These are phyloP conservation scores for Purpureocillium lavendulum DNA, from an alignment of 2,329 filamentous ascomycete species.

Conservation along the genomic window DNA sequence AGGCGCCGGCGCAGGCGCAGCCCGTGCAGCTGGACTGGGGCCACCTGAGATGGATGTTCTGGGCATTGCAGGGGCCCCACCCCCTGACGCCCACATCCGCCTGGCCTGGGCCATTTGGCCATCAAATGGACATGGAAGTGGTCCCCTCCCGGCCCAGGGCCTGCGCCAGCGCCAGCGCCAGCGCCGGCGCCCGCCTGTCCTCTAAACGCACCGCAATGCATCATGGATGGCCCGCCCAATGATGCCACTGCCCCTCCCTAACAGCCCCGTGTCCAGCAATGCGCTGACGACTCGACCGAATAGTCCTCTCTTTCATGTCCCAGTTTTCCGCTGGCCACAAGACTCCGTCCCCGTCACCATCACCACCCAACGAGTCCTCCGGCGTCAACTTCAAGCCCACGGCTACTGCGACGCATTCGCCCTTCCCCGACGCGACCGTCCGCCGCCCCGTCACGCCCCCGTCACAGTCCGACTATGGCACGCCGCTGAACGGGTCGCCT, in stretches of 20 bases:
- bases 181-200: no score
- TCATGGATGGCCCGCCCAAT: neutral
- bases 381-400: conserved; percentile 19
- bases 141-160: no score
- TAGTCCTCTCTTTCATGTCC: conserved; percentile 86
- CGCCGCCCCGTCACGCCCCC: conserved; percentile 31
- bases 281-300: conserved; percentile 14
- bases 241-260: neutral
- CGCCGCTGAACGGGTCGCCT: conserved; percentile 32
- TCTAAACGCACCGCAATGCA: no score
- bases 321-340: conserved; percentile 54
- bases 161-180: no score
- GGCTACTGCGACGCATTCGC: conserved; percentile 16
- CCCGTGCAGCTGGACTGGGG: no score
- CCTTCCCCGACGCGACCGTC: conserved; percentile 21
- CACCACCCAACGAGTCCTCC: conserved; percentile 30
- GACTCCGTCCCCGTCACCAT: conserved; percentile 34
- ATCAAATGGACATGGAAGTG: no score
- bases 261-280: neutral
- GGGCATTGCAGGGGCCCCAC: no score
- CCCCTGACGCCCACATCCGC: no score
- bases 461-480: conserved; percentile 31
- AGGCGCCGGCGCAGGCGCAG: no score
- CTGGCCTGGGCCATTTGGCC: no score
- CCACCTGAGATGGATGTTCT: no score